phyloP scores from a whole-genome alignment of 2,329 filamentous ascomycete species.

The Ophiostoma sp. region DNA sequence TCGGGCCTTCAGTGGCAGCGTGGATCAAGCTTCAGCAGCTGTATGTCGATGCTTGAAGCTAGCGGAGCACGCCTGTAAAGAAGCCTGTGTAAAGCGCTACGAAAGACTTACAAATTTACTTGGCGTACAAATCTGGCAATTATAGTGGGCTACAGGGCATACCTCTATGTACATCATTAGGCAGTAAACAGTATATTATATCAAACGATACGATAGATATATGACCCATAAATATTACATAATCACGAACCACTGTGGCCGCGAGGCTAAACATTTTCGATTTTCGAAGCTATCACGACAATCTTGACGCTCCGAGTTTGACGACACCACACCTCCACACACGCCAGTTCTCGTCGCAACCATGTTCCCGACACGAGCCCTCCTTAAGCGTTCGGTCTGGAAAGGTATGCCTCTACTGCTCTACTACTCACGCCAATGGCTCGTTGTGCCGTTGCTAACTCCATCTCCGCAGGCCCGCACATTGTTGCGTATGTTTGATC shows the following conservation, averaged over 20 bases:
- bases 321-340: constrained; percentile 8
- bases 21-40: constrained; percentile 50
- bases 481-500: constrained; percentile 45
- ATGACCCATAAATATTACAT: constrained; percentile 8
- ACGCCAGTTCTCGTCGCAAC: constrained; percentile 14
- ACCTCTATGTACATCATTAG: too few relatives aligned
- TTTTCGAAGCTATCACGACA: constrained; percentile 20
- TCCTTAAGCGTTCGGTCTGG: constrained; percentile 76
- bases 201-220: too few relatives aligned
- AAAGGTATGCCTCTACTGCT: constrained; percentile 56
- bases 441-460: constrained; percentile 26
- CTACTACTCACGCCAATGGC: background rate
- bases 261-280: constrained; percentile 14
- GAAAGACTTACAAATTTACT: too few relatives aligned
- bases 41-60: background rate
- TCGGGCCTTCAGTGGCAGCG: constrained; percentile 49
- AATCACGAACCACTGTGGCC: background rate
- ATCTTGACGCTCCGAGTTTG: constrained; percentile 12
- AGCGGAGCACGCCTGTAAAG: too few relatives aligned
- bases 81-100: too few relatives aligned
- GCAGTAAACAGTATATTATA: too few relatives aligned
- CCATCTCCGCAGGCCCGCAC: constrained; percentile 41
- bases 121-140: too few relatives aligned
- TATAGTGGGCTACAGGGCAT: background rate
- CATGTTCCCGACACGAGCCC: constrained; percentile 65